A percentile compares a stretch with the other conserved stretches of the same genome.
Conservation (phyloP, 1,139 yeast species). For the Chernovozyma aurita region DNA sequence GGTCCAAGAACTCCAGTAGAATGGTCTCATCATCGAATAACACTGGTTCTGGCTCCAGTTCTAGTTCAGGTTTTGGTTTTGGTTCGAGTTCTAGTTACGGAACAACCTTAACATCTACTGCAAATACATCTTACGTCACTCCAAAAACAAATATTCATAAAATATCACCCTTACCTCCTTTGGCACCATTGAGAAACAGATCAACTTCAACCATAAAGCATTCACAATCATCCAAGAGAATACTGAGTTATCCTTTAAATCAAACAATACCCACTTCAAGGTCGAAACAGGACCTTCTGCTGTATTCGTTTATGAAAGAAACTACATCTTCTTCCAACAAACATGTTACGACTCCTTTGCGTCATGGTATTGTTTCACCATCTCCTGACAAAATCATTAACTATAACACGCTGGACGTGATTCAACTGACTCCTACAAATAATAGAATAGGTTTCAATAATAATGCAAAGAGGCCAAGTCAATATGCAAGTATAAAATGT, state of each 20-base stretch:
- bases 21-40: slow-evolving; percentile 8
- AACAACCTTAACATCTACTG: no score
- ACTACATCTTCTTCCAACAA: slow-evolving; percentile 28
- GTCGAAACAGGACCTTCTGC: slow-evolving; percentile 13
- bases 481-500: not conserved
- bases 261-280: slow-evolving; percentile 9
- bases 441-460: not conserved
- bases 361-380: not conserved
- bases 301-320: slow-evolving; percentile 34
- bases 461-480: not conserved
- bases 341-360: slow-evolving; percentile 2
- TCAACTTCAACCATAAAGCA: not conserved
- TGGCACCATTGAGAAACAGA: slow-evolving; percentile 1
- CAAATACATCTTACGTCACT: no score
- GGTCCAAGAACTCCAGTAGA: slow-evolving; percentile 8
- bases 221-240: slow-evolving; percentile 7
- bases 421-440: not conserved
- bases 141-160: not conserved
- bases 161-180: not conserved
- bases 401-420: not conserved
- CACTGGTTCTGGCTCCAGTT: no score
- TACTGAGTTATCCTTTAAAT: slow-evolving; percentile 12
- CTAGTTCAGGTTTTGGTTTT: no score
- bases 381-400: not conserved
- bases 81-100: no score